Evolutionary conservation across 805 yeast genomes (phyloP).

Genomic region (Spathaspora sp.): DNA sequence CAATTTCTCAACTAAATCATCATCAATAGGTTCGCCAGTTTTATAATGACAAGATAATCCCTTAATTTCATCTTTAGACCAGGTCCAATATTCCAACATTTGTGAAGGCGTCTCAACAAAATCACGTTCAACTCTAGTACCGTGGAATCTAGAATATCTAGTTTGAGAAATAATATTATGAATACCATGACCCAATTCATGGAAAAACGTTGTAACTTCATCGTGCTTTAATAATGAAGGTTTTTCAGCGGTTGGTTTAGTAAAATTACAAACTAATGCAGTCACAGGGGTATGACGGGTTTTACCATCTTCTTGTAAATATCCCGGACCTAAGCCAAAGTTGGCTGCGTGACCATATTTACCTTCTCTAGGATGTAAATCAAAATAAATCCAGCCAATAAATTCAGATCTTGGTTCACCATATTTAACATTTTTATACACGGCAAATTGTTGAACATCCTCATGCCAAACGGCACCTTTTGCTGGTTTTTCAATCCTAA

Average conservation of each 20-base stretch:
- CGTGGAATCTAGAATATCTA: constrained; percentile 63
- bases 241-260: constrained; percentile 64
- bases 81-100: constrained; percentile 84
- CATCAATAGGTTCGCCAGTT: constrained; percentile 54
- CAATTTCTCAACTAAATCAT: constrained; percentile 53
- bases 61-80: constrained; percentile 63
- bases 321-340: constrained; percentile 65
- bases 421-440: constrained; percentile 56
- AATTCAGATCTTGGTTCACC: constrained; percentile 45
- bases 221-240: constrained; percentile 74
- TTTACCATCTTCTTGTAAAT: constrained; percentile 41
- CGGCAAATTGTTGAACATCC: constrained; percentile 72
- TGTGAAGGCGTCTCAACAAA: constrained; percentile 92
- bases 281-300: constrained; percentile 62
- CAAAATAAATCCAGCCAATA: constrained; percentile 76
- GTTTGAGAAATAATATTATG: constrained; percentile 73
- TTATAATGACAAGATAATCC: constrained; percentile 64
- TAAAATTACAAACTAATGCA: constrained; percentile 80
- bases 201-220: constrained; percentile 83
- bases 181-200: constrained; percentile 86
- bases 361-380: constrained; percentile 81
- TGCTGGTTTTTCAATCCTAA: constrained; percentile 40
- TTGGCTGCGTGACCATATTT: constrained; percentile 90
- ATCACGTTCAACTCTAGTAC: constrained; percentile 77
- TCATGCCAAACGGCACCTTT: constrained; percentile 64